Evolutionary conservation across 768 basidiomycete genomes (phyloP).

Genomic region (Cystobasidium onofrii): DNA sequence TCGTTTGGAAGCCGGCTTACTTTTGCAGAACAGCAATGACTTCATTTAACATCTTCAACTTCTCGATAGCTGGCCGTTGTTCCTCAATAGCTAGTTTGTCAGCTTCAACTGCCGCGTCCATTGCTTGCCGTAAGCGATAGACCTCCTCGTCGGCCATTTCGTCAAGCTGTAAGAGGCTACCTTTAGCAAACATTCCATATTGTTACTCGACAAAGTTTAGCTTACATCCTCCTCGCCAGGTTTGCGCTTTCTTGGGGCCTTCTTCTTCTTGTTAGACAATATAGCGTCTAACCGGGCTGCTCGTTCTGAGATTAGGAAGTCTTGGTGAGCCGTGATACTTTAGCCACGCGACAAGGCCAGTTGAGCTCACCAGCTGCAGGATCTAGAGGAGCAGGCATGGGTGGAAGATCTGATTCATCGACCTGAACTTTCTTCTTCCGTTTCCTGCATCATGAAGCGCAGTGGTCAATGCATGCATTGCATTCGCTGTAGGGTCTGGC

Average conservation of each 20-base stretch:
- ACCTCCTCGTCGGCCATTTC: slow-evolving; percentile 65
- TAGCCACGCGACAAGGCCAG: neutral
- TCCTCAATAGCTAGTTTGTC: slow-evolving; percentile 72
- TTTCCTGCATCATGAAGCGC: neutral
- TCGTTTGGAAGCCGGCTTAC: slow-evolving; percentile 54
- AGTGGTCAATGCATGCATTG: neutral
- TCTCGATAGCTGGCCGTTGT: slow-evolving; percentile 71
- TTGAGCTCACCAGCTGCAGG: slow-evolving; percentile 7
- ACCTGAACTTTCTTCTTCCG: slow-evolving; percentile 17
- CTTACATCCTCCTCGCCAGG: slow-evolving; percentile 26
- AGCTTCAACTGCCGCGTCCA: slow-evolving; percentile 76
- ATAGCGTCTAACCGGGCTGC: slow-evolving; percentile 26
- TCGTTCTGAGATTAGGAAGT: neutral
- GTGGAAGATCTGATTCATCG: slow-evolving; percentile 2
- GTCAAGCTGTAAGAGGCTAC: neutral
- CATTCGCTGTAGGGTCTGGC: neutral
- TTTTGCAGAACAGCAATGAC: slow-evolving; percentile 90
- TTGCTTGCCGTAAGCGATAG: slow-evolving; percentile 72
- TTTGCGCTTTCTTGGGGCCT: slow-evolving; percentile 22
- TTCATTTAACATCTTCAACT: slow-evolving; percentile 73
- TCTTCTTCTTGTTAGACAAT: slow-evolving; percentile 29
- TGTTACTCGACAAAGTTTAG: neutral
- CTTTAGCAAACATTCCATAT: neutral
- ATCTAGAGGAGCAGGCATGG: slow-evolving; percentile 7
- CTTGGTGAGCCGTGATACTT: no score